phyloP scores from a whole-genome alignment of 192 early-diverging fungal genomes.

The Coemansia sp. region DNA sequence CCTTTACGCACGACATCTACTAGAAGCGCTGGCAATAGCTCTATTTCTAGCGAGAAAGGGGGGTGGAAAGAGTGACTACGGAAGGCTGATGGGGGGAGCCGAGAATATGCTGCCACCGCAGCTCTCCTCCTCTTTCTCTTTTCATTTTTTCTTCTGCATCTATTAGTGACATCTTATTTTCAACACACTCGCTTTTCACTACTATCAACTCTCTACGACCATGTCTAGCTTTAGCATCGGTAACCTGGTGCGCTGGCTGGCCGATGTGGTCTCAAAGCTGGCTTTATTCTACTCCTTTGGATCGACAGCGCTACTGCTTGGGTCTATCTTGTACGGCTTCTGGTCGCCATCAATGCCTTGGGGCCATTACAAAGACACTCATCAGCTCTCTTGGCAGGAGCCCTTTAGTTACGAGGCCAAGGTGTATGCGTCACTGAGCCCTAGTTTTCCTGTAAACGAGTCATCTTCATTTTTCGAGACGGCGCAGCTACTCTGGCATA shows the following conservation, averaged over 20 bases:
- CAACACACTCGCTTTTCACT: no score
- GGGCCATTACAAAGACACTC: background rate
- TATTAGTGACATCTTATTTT: background rate
- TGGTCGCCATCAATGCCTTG: background rate
- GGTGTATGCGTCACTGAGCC: no score
- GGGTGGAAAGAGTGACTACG: no score
- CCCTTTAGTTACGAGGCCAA: background rate
- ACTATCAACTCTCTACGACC: background rate
- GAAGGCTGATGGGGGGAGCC: no score
- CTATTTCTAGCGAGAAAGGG: no score
- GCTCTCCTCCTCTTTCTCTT: background rate
- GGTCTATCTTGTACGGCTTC: background rate
- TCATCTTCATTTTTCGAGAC: no score
- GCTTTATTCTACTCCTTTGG: background rate
- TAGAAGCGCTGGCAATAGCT: no score
- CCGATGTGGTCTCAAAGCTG: background rate
- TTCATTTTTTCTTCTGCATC: background rate
- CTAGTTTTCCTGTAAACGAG: no score
- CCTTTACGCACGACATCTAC: no score
- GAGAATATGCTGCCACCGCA: background rate
- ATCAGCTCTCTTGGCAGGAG: constrained; percentile 13
- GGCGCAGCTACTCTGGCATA: no score
- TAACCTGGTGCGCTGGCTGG: background rate
- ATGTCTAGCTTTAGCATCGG: background rate
- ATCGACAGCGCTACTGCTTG: background rate